Conservation (phyloP, 2,329 filamentous ascomycete species). For the Aspergillus sp. region DNA sequence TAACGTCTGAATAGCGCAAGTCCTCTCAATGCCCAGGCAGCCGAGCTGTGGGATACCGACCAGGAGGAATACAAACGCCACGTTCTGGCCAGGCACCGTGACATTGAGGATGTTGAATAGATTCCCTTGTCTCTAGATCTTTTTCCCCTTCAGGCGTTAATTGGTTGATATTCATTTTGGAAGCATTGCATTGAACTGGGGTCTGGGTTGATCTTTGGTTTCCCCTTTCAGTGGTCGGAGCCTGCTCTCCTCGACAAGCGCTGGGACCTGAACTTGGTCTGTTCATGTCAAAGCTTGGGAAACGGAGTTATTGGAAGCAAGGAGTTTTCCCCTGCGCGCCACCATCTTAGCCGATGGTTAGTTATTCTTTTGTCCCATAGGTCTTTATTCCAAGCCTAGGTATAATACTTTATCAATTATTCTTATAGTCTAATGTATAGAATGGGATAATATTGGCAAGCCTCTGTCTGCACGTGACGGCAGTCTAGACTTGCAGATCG, state of each 20-base stretch:
- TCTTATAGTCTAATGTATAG: not conserved
- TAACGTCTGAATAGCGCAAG: conserved; percentile 64
- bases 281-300: not conserved
- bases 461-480: not conserved
- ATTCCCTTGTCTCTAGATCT: conserved; percentile 3
- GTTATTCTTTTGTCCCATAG: conserved; percentile 1
- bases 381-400: conserved; percentile 6
- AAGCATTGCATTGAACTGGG: conserved; percentile 18
- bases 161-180: conserved; percentile 8
- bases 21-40: conserved; percentile 92
- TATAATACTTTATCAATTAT: conserved; percentile 2
- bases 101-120: conserved; percentile 51
- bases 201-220: conserved; percentile 15
- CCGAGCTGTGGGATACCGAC: conserved; percentile 92
- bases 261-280: not conserved
- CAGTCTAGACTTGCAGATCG: conserved; percentile 15
- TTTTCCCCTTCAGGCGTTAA: conserved; percentile 8
- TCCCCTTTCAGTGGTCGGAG: not conserved
- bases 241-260: not conserved
- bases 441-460: not conserved
- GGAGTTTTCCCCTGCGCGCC: not conserved
- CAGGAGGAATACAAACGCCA: conserved; percentile 79
- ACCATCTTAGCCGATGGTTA: not conserved
- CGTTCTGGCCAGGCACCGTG: conserved; percentile 63
- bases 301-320: conserved; percentile 11